A percentile compares a stretch with the other conserved stretches of the same genome.
phyloP scores from a whole-genome alignment of 768 basidiomycete genomes.

The Suillus cothurnatus region DNA sequence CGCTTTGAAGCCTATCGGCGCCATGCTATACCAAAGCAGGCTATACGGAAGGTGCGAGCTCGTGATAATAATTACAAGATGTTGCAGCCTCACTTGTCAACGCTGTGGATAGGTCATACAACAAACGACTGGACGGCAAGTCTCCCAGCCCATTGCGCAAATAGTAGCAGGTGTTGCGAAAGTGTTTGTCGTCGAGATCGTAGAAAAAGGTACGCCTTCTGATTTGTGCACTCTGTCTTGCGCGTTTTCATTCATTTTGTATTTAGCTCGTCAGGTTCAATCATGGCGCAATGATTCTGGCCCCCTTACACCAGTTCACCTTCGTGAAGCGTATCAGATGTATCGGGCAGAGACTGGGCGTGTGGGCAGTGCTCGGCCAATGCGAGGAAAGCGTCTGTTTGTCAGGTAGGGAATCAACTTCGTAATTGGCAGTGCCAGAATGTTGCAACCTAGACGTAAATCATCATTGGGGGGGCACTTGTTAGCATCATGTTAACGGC shows the following conservation, averaged over 20 bases:
- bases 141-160: conserved; percentile 85
- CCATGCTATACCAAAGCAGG: conserved; percentile 81
- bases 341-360: conserved; percentile 83
- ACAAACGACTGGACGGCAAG: conserved; percentile 77
- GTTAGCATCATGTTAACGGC: too few relatives aligned
- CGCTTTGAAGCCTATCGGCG: conserved; percentile 88
- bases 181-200: conserved; percentile 91
- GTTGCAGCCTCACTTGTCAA: background rate
- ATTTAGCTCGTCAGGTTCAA: conserved; percentile 75
- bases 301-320: conserved; percentile 83
- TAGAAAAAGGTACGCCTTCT: conserved; percentile 69
- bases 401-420: conserved; percentile 29
- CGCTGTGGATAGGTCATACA: conserved; percentile 66
- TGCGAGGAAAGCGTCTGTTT: conserved; percentile 74
- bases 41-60: conserved; percentile 66
- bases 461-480: background rate
- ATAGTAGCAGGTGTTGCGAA: conserved; percentile 89
- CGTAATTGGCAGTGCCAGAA: background rate
- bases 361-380: conserved; percentile 75
- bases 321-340: conserved; percentile 84
- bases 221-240: background rate
- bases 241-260: background rate
- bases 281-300: conserved; percentile 70
- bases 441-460: background rate
- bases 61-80: conserved; percentile 14